Evolutionary conservation across 129 eudicot genomes (phyloP).

Genomic region (Lactuca sativa): DNA sequence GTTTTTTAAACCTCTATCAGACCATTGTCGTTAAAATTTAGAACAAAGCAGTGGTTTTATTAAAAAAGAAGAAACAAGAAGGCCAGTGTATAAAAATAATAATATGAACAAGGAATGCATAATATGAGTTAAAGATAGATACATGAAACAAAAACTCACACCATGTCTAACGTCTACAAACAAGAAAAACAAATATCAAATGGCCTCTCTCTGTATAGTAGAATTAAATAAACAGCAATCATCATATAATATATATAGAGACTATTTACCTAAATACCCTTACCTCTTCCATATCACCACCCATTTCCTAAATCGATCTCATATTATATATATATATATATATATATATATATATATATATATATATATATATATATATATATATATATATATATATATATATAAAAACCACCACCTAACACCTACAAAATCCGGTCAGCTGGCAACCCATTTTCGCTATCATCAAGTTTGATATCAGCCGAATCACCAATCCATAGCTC

Average conservation of each 20-base stretch:
- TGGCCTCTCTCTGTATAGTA: conserved; percentile 28
- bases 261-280: conserved; percentile 37
- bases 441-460: conserved; percentile 27
- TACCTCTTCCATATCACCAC: conserved; percentile 9
- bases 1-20: no score
- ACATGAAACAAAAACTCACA: conserved; percentile 27
- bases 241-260: no score
- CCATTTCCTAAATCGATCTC: not conserved
- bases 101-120: conserved; percentile 33
- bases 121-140: conserved; percentile 22
- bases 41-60: no score
- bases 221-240: conserved; percentile 28
- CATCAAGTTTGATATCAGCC: conserved; percentile 79
- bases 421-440: conserved; percentile 36
- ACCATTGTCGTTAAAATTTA: no score
- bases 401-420: conserved; percentile 14
- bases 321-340: no score
- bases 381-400: no score
- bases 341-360: no score
- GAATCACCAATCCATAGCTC: conserved; percentile 96
- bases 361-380: no score
- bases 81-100: conserved; percentile 25
- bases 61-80: not conserved
- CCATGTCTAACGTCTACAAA: conserved; percentile 22
- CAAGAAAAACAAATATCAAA: conserved; percentile 25